phyloP scores from a whole-genome alignment of 352 stramenopile species.

The Paralagenidium karlingii region DNA sequence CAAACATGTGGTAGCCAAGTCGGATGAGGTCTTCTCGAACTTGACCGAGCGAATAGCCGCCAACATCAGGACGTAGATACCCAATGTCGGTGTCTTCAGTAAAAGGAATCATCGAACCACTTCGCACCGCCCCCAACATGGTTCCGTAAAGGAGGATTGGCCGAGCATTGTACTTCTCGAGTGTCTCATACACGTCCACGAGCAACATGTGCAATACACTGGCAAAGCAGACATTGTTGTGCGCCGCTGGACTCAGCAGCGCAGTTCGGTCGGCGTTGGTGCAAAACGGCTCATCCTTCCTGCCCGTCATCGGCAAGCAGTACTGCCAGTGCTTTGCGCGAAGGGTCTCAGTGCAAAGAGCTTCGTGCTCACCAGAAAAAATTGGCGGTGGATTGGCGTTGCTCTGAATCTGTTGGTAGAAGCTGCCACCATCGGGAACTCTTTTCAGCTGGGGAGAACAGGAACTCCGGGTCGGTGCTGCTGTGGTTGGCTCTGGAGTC shows the following conservation, averaged over 20 bases:
- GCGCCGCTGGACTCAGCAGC: slow-evolving; percentile 14
- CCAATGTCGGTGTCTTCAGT: slow-evolving; percentile 38
- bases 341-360: no score
- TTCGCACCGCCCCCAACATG: slow-evolving; percentile 30
- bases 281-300: slow-evolving; percentile 33
- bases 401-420: no score
- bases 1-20: slow-evolving; percentile 43
- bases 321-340: slow-evolving; percentile 22
- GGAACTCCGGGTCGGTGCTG: no score
- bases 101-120: slow-evolving; percentile 31
- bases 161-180: slow-evolving; percentile 8
- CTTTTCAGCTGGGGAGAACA: no score
- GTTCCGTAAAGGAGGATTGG: slow-evolving; percentile 27
- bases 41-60: slow-evolving; percentile 2
- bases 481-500: no score
- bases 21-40: slow-evolving; percentile 8
- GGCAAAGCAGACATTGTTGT: slow-evolving; percentile 19
- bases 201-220: slow-evolving; percentile 43
- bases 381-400: no score
- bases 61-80: slow-evolving; percentile 9
- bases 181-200: slow-evolving; percentile 31
- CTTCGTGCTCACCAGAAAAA: no score
- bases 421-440: no score
- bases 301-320: slow-evolving; percentile 30
- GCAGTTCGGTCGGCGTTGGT: slow-evolving; percentile 23